These are phyloP conservation scores for Melanogaster broomeanus DNA, from an alignment of 768 basidiomycete genomes.

Conservation along the genomic window DNA sequence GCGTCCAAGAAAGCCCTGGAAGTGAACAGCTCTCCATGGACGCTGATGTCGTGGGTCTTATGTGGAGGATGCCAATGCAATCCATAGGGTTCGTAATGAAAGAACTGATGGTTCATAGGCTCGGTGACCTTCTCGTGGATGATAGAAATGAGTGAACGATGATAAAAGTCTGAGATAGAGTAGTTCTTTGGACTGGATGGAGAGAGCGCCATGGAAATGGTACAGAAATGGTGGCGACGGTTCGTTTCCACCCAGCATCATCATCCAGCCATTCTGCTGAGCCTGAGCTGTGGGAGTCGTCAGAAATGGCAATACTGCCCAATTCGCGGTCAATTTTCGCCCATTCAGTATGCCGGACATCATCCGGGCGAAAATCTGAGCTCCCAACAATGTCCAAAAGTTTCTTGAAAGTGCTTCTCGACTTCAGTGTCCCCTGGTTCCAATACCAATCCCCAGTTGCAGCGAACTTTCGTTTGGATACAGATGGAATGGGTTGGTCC, in stretches of 20 bases:
- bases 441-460: slow-evolving; percentile 18
- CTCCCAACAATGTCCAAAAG: slow-evolving; percentile 16
- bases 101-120: not conserved
- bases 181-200: slow-evolving; percentile 4
- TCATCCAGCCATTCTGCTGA: slow-evolving; percentile 5
- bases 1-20: slow-evolving; percentile 10
- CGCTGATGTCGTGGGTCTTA: not conserved
- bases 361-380: slow-evolving; percentile 4
- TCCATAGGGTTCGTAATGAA: slow-evolving; percentile 18
- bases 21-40: slow-evolving; percentile 18
- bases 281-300: not conserved
- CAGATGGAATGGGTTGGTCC: too few species aligned
- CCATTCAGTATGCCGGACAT: slow-evolving; percentile 1
- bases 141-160: slow-evolving; percentile 13
- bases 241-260: slow-evolving; percentile 4
- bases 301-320: not conserved
- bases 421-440: slow-evolving; percentile 18
- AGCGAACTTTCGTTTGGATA: slow-evolving; percentile 2
- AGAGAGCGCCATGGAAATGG: not conserved
- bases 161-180: slow-evolving; percentile 7
- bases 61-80: slow-evolving; percentile 11
- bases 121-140: slow-evolving; percentile 19
- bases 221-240: slow-evolving; percentile 1
- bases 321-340: slow-evolving; percentile 1
- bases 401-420: slow-evolving; percentile 8